A percentile compares a stretch with the other conserved stretches of the same genome.
phyloP scores from a whole-genome alignment of 129 eudicot species.

The carrot (Daucus carota) region DH1_v3.0 NC_030387.2:11184001-11184500 shows the following conservation, averaged over 20 bases:
- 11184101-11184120: constrained; percentile 83
- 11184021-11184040: neutral
- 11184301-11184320: neutral
- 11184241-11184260: neutral
- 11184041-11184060: constrained; percentile 28
- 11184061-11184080: constrained; percentile 98
- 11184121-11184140: constrained; percentile 95
- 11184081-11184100: constrained; percentile 94
- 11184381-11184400: constrained; percentile 71
- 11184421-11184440: constrained; percentile 92
- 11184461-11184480: constrained; percentile 99
- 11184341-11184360: neutral
- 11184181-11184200: neutral
- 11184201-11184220: neutral
- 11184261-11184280: neutral
- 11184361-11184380: neutral
- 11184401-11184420: constrained; percentile 93
- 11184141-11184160: constrained; percentile 98
- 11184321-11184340: neutral
- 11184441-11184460: constrained; percentile 96
- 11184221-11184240: neutral
- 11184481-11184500: constrained; percentile 88
- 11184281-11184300: neutral
- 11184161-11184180: constrained; percentile 56
- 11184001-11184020: neutral